Base-by-base conservation (phyloP, 2,329 filamentous ascomycete genomes). In the Diaporthe destruens region DNA sequence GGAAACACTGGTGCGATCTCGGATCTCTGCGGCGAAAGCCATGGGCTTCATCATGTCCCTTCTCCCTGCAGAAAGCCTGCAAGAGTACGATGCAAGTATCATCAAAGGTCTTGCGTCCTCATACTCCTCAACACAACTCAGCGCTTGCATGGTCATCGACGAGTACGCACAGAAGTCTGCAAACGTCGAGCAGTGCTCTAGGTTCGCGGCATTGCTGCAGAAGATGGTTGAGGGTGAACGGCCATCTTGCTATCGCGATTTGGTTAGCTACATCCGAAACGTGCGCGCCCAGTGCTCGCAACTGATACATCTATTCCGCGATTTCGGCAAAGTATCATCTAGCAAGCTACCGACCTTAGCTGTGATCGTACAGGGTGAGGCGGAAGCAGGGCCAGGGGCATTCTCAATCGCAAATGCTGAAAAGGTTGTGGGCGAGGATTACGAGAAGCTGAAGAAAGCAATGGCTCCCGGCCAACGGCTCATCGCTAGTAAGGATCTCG, bases 221-320 rank as follows among this genome's bases (percentile, higher is more conserved):
- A 87, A 89, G 14, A 91, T 98, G 32, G 89, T 98, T 34, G 95
- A 98, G 78, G 88, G 87, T 12, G 94, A 97, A 57, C 90, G 94
- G 32, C 96, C 96, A 25, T 82, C 88, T 9, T 93, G 93, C 79
- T 99, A 99, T 81, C 90, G 93, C 74, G 96, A 99, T 81, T 89
- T 99, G 49, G 93, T 96, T 59, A 96, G 93, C 81, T 97, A 94
- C 79, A 89, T 98, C 39, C 94, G 97, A 79, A 92, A 97, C 66
- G 94, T 95, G 20, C 91, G 96, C 74, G 94, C 95, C 1, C 96
- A 98, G 80, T 98, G 96, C 77, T 93, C 96, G 77, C 94, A 96
- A 74, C 85, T 99, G 32, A 86, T 98, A 73, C 95, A 96, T 79
- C 90, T 96, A 67, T 99, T 99, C 88, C 90, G 95, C 77, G 96